A percentile compares a stretch with the other conserved stretches of the same genome.
Conservation (phyloP, 768 basidiomycete genomes). For the Steccherinum ochraceum region DNA sequence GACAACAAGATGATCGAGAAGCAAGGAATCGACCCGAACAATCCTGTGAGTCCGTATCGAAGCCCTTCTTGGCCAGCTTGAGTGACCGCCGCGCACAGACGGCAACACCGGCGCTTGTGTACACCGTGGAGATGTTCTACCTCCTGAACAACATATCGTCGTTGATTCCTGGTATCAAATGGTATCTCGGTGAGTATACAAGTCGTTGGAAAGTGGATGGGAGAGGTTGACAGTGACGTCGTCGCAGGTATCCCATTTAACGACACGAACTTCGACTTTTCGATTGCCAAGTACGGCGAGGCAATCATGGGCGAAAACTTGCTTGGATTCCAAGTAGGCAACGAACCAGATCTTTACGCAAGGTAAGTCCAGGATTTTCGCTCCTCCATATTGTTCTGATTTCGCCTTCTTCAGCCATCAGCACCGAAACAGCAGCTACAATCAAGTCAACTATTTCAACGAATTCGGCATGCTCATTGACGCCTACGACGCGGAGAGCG, state of each 20-base stretch:
- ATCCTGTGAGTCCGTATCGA: constrained; percentile 32
- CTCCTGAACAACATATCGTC: not conserved
- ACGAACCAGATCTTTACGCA: constrained; percentile 75
- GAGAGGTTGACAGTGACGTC: too few species aligned
- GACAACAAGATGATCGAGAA: constrained; percentile 48
- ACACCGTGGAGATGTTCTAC: constrained; percentile 38
- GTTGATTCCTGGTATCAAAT: constrained; percentile 28
- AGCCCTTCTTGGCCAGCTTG: too few species aligned
- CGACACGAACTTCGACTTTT: constrained; percentile 48
- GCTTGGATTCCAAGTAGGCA: constrained; percentile 65
- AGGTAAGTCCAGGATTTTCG: not conserved
- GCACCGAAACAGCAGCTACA: constrained; percentile 28
- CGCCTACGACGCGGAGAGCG: constrained; percentile 11
- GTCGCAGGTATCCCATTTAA: constrained; percentile 69
- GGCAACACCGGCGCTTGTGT: constrained; percentile 61
- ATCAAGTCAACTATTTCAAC: constrained; percentile 23
- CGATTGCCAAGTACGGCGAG: constrained; percentile 53
- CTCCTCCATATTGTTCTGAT: not conserved
- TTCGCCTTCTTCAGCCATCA: constrained; percentile 22
- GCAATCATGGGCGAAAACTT: constrained; percentile 57
- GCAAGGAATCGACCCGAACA: constrained; percentile 21
- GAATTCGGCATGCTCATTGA: constrained; percentile 22
- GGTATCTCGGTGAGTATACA: too few species aligned
- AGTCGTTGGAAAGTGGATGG: too few species aligned
- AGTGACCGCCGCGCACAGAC: too few species aligned